Percentiles rank a stretch among this genome's conserved stretches.
phyloP scores from a whole-genome alignment of 2,329 filamentous ascomycete species.

The Cordyceps cateniannulata region DNA sequence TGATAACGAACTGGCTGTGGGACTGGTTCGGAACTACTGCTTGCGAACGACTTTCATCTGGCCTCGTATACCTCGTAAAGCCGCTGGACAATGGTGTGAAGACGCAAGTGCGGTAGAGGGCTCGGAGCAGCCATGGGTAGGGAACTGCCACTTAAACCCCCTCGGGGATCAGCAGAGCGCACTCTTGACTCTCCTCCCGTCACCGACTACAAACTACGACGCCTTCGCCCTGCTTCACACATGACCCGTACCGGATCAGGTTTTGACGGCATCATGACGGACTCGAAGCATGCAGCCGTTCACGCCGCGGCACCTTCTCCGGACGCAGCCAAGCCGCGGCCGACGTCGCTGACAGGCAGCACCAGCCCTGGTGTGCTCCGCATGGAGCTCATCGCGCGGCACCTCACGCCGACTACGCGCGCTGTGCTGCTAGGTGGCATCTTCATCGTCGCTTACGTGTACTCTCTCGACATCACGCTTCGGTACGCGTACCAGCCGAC shows the following conservation, averaged over 20 bases:
- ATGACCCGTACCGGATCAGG: not conserved
- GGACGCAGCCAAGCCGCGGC: not conserved
- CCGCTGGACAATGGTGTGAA: not conserved
- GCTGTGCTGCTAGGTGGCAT: conserved; percentile 52
- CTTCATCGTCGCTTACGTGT: conserved; percentile 58
- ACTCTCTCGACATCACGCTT: conserved; percentile 53
- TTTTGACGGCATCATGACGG: not conserved
- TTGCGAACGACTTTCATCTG: not conserved
- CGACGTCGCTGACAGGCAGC: not conserved
- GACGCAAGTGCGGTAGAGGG: not conserved
- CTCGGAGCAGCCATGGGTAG: not conserved
- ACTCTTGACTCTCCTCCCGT: too few relatives aligned
- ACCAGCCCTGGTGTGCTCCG: conserved; percentile 46
- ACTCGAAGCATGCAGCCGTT: not conserved
- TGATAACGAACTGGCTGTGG: not conserved
- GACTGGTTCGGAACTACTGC: not conserved
- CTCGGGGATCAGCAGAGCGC: not conserved
- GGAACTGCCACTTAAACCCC: not conserved
- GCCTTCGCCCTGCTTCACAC: not conserved
- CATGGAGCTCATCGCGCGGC: conserved; percentile 48
- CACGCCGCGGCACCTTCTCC: not conserved
- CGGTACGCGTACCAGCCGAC: conserved; percentile 49
- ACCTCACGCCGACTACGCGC: conserved; percentile 46
- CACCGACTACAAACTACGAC: not conserved
- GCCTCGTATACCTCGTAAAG: not conserved